These are phyloP conservation scores for Pyrenophora graminea DNA, from an alignment of 2,329 filamentous ascomycete genomes.

Conservation along the genomic window DNA sequence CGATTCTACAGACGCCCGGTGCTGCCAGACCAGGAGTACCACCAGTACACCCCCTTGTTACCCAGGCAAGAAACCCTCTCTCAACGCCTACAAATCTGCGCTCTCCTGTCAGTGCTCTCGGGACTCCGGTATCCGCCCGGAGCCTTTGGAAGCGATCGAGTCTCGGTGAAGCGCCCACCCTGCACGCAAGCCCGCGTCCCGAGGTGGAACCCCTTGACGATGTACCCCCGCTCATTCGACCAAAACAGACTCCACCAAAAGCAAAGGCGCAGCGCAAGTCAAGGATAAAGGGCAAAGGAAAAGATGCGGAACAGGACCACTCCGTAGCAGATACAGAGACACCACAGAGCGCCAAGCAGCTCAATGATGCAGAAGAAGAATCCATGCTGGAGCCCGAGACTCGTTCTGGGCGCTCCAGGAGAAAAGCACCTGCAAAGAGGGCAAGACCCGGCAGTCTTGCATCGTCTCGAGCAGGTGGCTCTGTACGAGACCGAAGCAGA, in stretches of 20 bases:
- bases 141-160: conserved; percentile 37
- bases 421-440: conserved; percentile 36
- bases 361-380: conserved; percentile 30
- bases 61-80: conserved; percentile 28
- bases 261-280: conserved; percentile 31
- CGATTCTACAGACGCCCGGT: conserved; percentile 21
- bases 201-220: conserved; percentile 37
- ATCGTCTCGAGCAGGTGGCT: conserved; percentile 53
- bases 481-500: conserved; percentile 51
- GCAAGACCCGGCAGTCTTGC: conserved; percentile 49
- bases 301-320: conserved; percentile 26
- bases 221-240: conserved; percentile 17
- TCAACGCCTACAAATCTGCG: conserved; percentile 33
- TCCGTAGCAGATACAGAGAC: conserved; percentile 15
- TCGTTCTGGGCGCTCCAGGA: conserved; percentile 37
- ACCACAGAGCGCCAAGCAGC: conserved; percentile 19
- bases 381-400: conserved; percentile 31
- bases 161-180: conserved; percentile 18
- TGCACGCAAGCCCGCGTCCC: conserved; percentile 29
- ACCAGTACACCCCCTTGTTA: conserved; percentile 31
- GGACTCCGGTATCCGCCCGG: conserved; percentile 38
- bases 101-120: conserved; percentile 31
- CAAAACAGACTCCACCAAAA: conserved; percentile 28
- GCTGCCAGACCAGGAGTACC: conserved; percentile 21
- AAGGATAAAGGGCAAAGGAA: conserved; percentile 32